A percentile compares a stretch with the other conserved stretches of the same genome.
These are phyloP conservation scores for Bipolaris victoriae DNA, from an alignment of 2,329 filamentous ascomycete genomes.

Conservation along the genomic window DNA sequence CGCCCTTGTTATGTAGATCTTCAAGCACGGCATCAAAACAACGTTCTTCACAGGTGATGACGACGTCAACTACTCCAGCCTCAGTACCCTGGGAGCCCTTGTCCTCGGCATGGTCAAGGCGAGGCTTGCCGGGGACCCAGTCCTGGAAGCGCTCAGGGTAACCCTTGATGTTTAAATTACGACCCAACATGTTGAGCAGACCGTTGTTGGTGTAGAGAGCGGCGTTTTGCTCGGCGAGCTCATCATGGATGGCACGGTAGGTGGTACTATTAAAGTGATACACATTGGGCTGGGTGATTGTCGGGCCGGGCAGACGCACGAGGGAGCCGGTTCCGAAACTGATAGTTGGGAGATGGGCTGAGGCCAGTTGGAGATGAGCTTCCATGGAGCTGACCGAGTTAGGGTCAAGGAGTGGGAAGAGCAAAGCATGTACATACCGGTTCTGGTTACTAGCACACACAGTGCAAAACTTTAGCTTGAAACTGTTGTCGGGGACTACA, in stretches of 20 bases:
- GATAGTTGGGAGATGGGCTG: slow-evolving; percentile 87
- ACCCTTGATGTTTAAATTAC: slow-evolving; percentile 91
- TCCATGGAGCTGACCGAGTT: slow-evolving; percentile 79
- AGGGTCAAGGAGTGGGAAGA: slow-evolving; percentile 7
- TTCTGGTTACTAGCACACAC: slow-evolving; percentile 99
- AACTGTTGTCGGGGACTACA: slow-evolving; percentile 58
- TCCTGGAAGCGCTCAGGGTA: slow-evolving; percentile 98
- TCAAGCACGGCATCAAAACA: slow-evolving; percentile 99
- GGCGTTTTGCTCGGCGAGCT: slow-evolving; percentile 83
- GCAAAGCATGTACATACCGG: slow-evolving; percentile 63
- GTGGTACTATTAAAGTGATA: slow-evolving; percentile 98
- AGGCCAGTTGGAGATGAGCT: slow-evolving; percentile 90
- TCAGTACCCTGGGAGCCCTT: slow-evolving; percentile 82
- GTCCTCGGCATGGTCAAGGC: slow-evolving; percentile 72
- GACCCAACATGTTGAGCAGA: slow-evolving; percentile 91
- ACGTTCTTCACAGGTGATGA: slow-evolving; percentile 96
- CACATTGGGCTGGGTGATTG: slow-evolving; percentile 91
- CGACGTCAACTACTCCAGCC: slow-evolving; percentile 86
- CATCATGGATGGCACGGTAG: slow-evolving; percentile 92
- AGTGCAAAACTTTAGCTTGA: slow-evolving; percentile 95
- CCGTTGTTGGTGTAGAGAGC: slow-evolving; percentile 90
- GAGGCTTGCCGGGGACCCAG: slow-evolving; percentile 86
- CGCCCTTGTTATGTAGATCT: slow-evolving; percentile 84
- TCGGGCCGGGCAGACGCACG: slow-evolving; percentile 89
- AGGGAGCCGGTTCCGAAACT: slow-evolving; percentile 96